Evolutionary conservation across 768 basidiomycete species (phyloP), one percentile per base, ranked within the genome.

Genomic region (Favolaschia claudopus): DNA sequence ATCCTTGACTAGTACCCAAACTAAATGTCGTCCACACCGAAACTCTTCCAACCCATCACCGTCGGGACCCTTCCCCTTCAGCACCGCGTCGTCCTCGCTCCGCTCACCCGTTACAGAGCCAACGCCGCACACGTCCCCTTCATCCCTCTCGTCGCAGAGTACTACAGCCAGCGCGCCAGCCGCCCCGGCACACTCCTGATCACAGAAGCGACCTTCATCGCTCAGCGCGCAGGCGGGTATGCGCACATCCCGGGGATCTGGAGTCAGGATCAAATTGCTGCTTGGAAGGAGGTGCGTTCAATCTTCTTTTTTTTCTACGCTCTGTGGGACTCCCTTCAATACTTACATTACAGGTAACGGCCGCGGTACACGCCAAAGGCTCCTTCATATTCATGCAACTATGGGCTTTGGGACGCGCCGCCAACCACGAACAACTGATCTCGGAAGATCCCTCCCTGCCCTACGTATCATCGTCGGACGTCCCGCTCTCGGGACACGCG

Each of bases 231-330:
- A 2, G 80, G 77, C 10, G 82, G 80, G 4, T 69, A 64, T 33
- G 47, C 45, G 1, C 62, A 80, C 52, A 76, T 77, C 0, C 86
- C 85, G 4, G 85, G 87, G 3, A 77, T 86, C 59, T 86, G 77
- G 70, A 79, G 65, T 17, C 70, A 77, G 2, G 81, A 76, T 22
- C 86, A 88, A 55, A 72, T 79, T 32, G 65, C 53, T 1, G 74
- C 57, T 0, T 83, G 22, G 22, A 44, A 44, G 28, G 3, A 4
- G n/a, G 42, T 44, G 29, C 14, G 56, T 49, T 32, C 12, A 7
- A 19, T n/a, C 27, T 20, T 14, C 27, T 25, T n/a, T 33, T 20
- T 43, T 37, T 29, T 29, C 29, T 19, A 31, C 28, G 5, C 25
- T 33, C 40, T 9, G 19, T 33, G n/a, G n/a, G n/a, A n/a, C n/a